Percentiles rank a stretch among this genome's conserved stretches.
Evolutionary conservation across 352 stramenopile species (phyloP).

Genomic region (Globisporangium yorkense): DNA sequence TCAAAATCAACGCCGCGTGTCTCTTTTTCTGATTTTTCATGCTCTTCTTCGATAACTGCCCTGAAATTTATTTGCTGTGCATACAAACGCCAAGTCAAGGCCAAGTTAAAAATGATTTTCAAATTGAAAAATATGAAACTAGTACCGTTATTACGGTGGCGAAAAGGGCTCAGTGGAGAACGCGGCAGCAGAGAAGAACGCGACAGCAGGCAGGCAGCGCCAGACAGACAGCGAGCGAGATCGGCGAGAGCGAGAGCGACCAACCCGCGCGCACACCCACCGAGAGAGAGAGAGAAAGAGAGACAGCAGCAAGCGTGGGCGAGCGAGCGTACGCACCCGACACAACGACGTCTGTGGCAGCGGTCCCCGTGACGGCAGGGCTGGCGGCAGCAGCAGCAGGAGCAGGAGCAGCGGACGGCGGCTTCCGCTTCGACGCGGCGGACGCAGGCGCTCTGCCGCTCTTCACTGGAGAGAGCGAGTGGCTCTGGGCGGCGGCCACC

Average conservation of each 20-base stretch:
- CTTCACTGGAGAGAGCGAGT: slow-evolving; percentile 13
- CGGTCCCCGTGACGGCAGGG: slow-evolving; percentile 12
- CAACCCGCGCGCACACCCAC: not conserved
- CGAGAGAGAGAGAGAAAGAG: not conserved
- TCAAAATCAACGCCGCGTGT: not conserved
- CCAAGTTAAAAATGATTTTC: too few species aligned
- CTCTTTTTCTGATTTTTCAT: not conserved
- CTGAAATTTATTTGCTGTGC: not conserved
- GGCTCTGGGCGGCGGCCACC: slow-evolving; percentile 20
- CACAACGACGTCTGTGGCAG: slow-evolving; percentile 34
- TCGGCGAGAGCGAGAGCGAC: too few species aligned
- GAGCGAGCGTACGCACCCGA: not conserved
- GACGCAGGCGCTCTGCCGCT: slow-evolving; percentile 9
- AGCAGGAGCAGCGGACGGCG: slow-evolving; percentile 4
- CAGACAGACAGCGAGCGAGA: not conserved
- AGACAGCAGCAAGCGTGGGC: not conserved
- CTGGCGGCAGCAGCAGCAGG: slow-evolving; percentile 12
- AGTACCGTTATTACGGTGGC: not conserved
- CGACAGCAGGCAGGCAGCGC: too few species aligned
- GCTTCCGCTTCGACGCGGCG: slow-evolving; percentile 16
- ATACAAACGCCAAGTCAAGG: not conserved
- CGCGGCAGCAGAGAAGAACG: not conserved
- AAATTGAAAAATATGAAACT: not conserved
- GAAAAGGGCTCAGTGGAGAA: not conserved
- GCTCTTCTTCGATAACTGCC: too few species aligned